Evolutionary conservation across 2,329 filamentous ascomycete genomes (phyloP).

Genomic region (Diaporthe destruens): DNA sequence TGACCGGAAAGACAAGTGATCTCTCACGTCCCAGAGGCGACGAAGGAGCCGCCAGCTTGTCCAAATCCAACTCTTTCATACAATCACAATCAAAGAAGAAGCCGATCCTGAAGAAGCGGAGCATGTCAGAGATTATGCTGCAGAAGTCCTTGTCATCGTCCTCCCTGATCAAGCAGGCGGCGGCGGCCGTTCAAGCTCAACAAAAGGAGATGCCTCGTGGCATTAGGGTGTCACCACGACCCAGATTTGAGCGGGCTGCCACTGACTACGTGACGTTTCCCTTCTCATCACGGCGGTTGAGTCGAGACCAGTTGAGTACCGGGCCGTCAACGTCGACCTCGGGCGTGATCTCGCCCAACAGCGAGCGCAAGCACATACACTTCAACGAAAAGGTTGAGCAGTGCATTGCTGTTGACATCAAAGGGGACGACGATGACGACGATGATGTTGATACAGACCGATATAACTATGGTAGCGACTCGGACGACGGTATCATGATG

Average conservation of each 20-base stretch:
- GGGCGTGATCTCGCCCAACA: constrained; percentile 72
- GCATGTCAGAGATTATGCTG: constrained; percentile 95
- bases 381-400: constrained; percentile 97
- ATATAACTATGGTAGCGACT: constrained; percentile 70
- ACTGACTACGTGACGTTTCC: constrained; percentile 78
- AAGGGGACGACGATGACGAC: constrained; percentile 81
- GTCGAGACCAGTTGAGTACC: constrained; percentile 73
- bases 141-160: constrained; percentile 89
- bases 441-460: constrained; percentile 58
- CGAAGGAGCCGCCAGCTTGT: constrained; percentile 56
- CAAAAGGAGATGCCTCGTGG: constrained; percentile 64
- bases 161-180: constrained; percentile 89
- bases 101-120: constrained; percentile 95
- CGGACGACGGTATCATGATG: constrained; percentile 83
- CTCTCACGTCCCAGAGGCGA: constrained; percentile 18
- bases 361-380: constrained; percentile 87
- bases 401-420: constrained; percentile 92
- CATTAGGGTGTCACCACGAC: constrained; percentile 60
- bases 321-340: constrained; percentile 78
- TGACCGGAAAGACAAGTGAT: constrained; percentile 66
- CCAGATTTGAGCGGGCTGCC: constrained; percentile 70
- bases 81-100: constrained; percentile 75
- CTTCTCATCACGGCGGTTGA: constrained; percentile 72
- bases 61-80: constrained; percentile 73
- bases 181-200: constrained; percentile 87